Conservation (phyloP, 2,329 filamentous ascomycete genomes). For the Nothopassalora personata region DNA sequence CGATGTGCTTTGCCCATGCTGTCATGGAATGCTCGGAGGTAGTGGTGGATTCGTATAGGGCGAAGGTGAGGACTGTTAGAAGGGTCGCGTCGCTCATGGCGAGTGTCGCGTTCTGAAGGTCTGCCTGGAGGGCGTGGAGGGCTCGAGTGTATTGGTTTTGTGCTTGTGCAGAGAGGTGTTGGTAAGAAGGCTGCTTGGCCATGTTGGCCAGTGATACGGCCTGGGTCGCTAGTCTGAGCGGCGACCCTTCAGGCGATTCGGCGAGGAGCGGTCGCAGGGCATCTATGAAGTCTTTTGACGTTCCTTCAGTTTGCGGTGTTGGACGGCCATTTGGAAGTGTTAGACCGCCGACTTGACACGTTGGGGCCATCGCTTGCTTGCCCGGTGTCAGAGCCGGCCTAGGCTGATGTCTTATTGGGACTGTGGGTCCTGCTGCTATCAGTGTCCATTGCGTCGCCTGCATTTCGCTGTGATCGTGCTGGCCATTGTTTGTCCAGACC, state of each 20-base stretch:
- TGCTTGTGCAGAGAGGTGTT: conserved; percentile 1
- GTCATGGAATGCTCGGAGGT: conserved; percentile 5
- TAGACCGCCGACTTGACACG: conserved; percentile 4
- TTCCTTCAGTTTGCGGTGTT: background rate
- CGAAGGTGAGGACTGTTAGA: conserved; percentile 9
- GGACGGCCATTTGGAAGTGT: conserved; percentile 6
- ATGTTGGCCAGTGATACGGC: conserved; percentile 6
- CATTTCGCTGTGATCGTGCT: background rate
- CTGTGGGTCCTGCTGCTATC: background rate
- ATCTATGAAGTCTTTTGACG: conserved; percentile 10
- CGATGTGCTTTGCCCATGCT: conserved; percentile 12
- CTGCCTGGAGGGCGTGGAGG: conserved; percentile 4
- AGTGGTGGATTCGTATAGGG: conserved; percentile 7
- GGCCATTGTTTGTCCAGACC: background rate
- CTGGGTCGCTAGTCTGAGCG: conserved; percentile 11
- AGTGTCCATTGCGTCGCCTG: background rate
- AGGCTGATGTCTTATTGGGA: background rate
- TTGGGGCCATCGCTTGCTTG: conserved; percentile 6
- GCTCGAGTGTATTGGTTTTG: conserved; percentile 6
- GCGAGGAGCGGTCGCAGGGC: conserved; percentile 3
- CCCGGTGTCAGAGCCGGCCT: conserved; percentile 5
- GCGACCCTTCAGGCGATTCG: conserved; percentile 2
- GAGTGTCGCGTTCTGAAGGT: conserved; percentile 2
- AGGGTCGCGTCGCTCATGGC: conserved; percentile 6
- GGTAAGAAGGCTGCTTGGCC: conserved; percentile 5